Base-by-base conservation (phyloP, 106 monocot species). In the Dioscorea dumetorum region DNA sequence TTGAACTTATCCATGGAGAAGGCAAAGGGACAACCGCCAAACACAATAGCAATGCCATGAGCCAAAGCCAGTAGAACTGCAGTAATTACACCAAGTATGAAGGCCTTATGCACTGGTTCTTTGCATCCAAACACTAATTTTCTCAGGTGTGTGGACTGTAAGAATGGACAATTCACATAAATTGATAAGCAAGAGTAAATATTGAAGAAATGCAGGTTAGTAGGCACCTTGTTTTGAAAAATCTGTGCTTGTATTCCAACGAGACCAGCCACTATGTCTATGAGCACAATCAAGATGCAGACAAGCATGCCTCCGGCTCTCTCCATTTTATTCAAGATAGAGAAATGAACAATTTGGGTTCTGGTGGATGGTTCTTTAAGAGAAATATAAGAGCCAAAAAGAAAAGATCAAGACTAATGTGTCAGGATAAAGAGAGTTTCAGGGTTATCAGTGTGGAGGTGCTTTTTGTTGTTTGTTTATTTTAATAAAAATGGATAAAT, bases 201-300 rank as follows among this genome's bases (percentile, higher is more conserved):
- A 41, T 6, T 6, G 10, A 41, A 41, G 41, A 10, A 41, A 6
- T 41, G 6, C 9, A 8, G 41, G 1, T 10, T 41, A 41, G 10
- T 10, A 41, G 6, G 41, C 63, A 80, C 94, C 82, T 94, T 83
- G 74, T 81, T 85, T 72, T 90, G 82, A 54, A 79, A 70, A 49
- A 76, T 59, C 70, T 90, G 82, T 12, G 90, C 94, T 82, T 94
- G 59, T 12, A 94, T 76, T 22, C 90, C 94, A 12, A 94, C 76
- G 14, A 87, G 50, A 23, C 90, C 90, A 11, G 90, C 90, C 11
- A 64, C 70, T 18, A 76, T 51, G 57, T 94, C 94, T 63, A 90
- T 72, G 56, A 66, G 49, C 24, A 94, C 34, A 31, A 90, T 82
- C 73, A 90, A 60, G 31, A 87, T 32, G 66, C 90, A 94, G 19